Conservation (phyloP, 306 rosid genomes). For the Corylus heterophylla region DNA sequence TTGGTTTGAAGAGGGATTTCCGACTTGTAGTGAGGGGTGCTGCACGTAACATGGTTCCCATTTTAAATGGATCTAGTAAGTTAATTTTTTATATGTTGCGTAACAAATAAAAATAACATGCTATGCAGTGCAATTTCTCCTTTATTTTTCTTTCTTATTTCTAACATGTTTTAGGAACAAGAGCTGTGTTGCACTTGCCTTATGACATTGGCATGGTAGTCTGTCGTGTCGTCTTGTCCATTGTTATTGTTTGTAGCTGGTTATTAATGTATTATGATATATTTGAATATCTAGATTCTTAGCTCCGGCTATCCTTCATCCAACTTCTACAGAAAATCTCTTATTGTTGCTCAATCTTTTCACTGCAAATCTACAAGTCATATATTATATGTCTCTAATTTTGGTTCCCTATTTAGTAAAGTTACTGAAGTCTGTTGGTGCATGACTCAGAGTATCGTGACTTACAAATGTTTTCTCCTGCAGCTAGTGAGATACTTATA, state of each 20-base stretch:
- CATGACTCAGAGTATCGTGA: conserved; percentile 11
- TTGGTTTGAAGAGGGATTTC: conserved; percentile 96
- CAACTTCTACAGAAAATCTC: background rate
- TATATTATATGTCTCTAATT: background rate
- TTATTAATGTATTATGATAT: background rate
- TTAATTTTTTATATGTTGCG: conserved; percentile 13
- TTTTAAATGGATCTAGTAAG: conserved; percentile 97
- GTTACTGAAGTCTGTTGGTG: conserved; percentile 13
- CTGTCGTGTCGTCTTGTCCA: background rate
- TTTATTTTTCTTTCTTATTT: background rate
- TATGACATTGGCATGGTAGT: conserved; percentile 3
- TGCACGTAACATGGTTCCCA: conserved; percentile 88
- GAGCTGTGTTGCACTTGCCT: background rate
- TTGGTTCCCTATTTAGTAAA: background rate
- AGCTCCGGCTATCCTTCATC: background rate
- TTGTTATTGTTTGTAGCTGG: background rate
- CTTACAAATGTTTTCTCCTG: conserved; percentile 27
- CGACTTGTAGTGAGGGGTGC: conserved; percentile 99
- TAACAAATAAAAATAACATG: background rate
- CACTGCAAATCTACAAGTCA: conserved; percentile 19
- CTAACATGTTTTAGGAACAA: background rate
- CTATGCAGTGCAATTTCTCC: background rate
- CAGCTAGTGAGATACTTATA: conserved; percentile 84
- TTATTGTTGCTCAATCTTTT: background rate
- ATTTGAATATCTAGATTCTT: background rate